These are phyloP conservation scores for Starmerella davenportii DNA, from an alignment of 805 yeast species.

Conservation along the genomic window DNA sequence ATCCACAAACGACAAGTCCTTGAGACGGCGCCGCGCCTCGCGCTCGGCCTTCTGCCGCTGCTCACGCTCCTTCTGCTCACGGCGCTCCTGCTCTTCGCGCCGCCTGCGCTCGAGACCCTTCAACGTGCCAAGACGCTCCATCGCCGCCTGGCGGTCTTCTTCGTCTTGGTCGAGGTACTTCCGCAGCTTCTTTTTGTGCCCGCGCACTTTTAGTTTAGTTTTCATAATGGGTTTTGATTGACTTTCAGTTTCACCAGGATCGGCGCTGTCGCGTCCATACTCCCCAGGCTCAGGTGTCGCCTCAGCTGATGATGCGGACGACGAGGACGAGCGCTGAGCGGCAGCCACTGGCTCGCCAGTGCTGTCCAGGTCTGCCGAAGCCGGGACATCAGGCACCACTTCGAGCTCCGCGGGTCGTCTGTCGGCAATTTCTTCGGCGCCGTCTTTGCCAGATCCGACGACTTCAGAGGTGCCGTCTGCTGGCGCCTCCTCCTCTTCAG, in stretches of 20 bases:
- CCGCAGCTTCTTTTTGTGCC: conserved; percentile 62
- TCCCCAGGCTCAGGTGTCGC: conserved; percentile 4
- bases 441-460: too few relatives aligned
- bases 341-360: conserved; percentile 1
- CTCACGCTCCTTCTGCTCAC: conserved; percentile 23
- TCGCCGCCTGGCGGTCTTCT: conserved; percentile 54
- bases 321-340: not conserved
- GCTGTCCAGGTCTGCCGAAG: not conserved
- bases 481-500: not conserved
- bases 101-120: conserved; percentile 32
- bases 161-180: conserved; percentile 89
- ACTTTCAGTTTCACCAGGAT: not conserved
- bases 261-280: not conserved
- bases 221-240: not conserved
- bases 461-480: too few relatives aligned
- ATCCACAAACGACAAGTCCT: conserved; percentile 20
- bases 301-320: too few relatives aligned
- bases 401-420: not conserved
- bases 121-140: conserved; percentile 71
- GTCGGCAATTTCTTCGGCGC: not conserved
- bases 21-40: conserved; percentile 27
- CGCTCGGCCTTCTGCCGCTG: conserved; percentile 24
- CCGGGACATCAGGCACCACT: not conserved
- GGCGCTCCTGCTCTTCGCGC: conserved; percentile 24
- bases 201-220: conserved; percentile 34